Evolutionary conservation across 371 early-diverging fungal species (phyloP).

Genomic region (Parasitella parasitica): DNA sequence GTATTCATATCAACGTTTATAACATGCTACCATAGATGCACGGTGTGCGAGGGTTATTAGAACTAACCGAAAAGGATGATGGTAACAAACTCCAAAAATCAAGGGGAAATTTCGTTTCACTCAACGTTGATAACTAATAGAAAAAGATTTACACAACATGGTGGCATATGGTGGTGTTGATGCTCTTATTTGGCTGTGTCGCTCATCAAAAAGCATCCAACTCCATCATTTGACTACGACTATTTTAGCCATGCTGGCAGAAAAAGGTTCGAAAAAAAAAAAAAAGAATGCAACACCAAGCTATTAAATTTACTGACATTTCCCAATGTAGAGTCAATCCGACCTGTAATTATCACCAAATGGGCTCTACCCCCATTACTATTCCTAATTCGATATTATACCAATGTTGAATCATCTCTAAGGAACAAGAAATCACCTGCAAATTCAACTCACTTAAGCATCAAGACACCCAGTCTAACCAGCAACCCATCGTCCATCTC

Average conservation of each 20-base stretch:
- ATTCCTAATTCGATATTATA: constrained; percentile 33
- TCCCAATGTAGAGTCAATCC: constrained; percentile 37
- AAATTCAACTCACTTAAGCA: constrained; percentile 9
- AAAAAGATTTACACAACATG: constrained; percentile 50
- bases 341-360: constrained; percentile 53
- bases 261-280: constrained; percentile 48
- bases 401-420: neutral
- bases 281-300: neutral
- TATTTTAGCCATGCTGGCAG: constrained; percentile 49
- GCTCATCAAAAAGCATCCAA: constrained; percentile 40
- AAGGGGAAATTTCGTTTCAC: neutral
- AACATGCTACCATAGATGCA: constrained; percentile 44
- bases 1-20: neutral
- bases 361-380: constrained; percentile 49
- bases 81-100: constrained; percentile 22
- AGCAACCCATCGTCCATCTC: neutral
- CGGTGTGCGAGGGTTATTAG: constrained; percentile 63
- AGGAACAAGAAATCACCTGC: constrained; percentile 2
- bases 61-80: constrained; percentile 57
- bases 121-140: constrained; percentile 26
- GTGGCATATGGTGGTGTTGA: constrained; percentile 62
- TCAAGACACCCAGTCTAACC: neutral
- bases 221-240: constrained; percentile 56
- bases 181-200: constrained; percentile 60
- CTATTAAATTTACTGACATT: neutral